Evolutionary conservation across 1,139 yeast species (phyloP).

Genomic region (Kodamaea anthophila): DNA sequence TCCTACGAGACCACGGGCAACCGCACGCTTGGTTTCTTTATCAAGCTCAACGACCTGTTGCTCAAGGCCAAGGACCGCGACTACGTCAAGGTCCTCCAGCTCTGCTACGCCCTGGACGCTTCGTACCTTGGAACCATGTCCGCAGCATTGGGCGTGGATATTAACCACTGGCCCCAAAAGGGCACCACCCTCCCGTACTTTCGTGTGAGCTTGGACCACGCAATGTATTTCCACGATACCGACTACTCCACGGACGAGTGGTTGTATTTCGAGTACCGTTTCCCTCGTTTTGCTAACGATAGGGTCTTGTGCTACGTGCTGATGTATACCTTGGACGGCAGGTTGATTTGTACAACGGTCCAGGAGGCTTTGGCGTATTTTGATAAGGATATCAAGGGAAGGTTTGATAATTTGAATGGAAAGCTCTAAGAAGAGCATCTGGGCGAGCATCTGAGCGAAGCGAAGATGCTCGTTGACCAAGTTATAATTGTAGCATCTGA

Average conservation of each 20-base stretch:
- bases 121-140: slow-evolving; percentile 21
- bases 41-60: slow-evolving; percentile 27
- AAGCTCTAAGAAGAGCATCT: slow-evolving; percentile 2
- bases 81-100: slow-evolving; percentile 16
- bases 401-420: slow-evolving; percentile 10
- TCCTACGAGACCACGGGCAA: slow-evolving; percentile 20
- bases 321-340: slow-evolving; percentile 25
- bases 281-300: slow-evolving; percentile 30
- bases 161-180: slow-evolving; percentile 6
- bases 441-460: too few species aligned
- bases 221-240: slow-evolving; percentile 32
- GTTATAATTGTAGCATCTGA: too few species aligned
- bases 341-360: slow-evolving; percentile 24
- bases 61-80: slow-evolving; percentile 18
- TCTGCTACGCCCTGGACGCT: slow-evolving; percentile 20
- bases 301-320: slow-evolving; percentile 25
- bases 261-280: slow-evolving; percentile 34
- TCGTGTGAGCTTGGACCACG: slow-evolving; percentile 39
- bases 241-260: slow-evolving; percentile 34
- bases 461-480: too few species aligned
- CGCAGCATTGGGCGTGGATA: slow-evolving; percentile 19
- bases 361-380: slow-evolving; percentile 36
- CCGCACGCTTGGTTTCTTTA: slow-evolving; percentile 29
- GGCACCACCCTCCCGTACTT: slow-evolving; percentile 19
- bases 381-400: slow-evolving; percentile 19